phyloP scores from a whole-genome alignment of 2,329 filamentous ascomycete genomes.

The Sarocladiaceae sp. region DNA sequence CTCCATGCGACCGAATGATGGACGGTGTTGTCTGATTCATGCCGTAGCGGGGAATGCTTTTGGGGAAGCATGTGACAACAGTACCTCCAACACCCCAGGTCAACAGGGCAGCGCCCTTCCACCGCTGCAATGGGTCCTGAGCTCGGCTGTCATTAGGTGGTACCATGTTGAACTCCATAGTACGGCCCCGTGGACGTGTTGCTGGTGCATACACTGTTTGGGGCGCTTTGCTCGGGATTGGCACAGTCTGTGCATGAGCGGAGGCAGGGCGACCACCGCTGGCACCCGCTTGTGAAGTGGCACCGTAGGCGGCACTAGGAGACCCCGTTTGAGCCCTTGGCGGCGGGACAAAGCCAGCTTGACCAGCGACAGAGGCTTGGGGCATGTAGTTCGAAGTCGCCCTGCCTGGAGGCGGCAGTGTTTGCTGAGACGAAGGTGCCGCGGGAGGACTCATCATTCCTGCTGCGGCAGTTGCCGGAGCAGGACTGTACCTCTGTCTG shows the following conservation, averaged over 20 bases:
- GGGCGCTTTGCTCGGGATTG: slow-evolving; percentile 19
- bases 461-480: slow-evolving; percentile 27
- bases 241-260: slow-evolving; percentile 38
- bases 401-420: slow-evolving; percentile 52
- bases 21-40: slow-evolving; percentile 66
- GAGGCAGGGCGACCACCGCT: slow-evolving; percentile 48
- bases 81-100: slow-evolving; percentile 83
- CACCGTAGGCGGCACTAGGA: slow-evolving; percentile 41
- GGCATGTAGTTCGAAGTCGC: slow-evolving; percentile 45
- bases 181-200: slow-evolving; percentile 43
- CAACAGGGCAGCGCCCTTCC: slow-evolving; percentile 84
- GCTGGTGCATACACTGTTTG: slow-evolving; percentile 22
- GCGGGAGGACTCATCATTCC: slow-evolving; percentile 37
- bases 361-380: slow-evolving; percentile 24
- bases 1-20: slow-evolving; percentile 76
- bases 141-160: slow-evolving; percentile 60
- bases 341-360: slow-evolving; percentile 45
- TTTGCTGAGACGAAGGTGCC: slow-evolving; percentile 23
- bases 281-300: slow-evolving; percentile 30
- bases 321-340: slow-evolving; percentile 58
- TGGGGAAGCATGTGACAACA: slow-evolving; percentile 80
- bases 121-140: slow-evolving; percentile 74
- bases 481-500: slow-evolving; percentile 33
- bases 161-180: slow-evolving; percentile 51
- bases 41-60: slow-evolving; percentile 79